Conservation (phyloP, 768 basidiomycete genomes). For the Tricholomella constricta region DNA sequence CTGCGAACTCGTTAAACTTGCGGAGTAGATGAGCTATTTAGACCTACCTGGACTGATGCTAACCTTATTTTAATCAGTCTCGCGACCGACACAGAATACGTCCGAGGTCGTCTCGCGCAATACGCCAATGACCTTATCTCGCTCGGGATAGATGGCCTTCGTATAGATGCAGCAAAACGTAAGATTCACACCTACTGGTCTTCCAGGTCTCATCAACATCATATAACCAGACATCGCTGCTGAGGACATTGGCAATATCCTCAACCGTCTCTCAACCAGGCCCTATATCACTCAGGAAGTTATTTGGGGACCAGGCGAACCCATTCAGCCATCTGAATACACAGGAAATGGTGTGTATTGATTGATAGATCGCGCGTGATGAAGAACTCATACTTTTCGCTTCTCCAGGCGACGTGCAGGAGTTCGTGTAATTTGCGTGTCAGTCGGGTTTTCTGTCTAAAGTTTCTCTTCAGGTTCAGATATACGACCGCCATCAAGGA, state of each 20-base stretch:
- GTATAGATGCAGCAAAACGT: conserved; percentile 70
- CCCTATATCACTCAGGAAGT: conserved; percentile 70
- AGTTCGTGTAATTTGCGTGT: conserved; percentile 36
- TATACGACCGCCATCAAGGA: conserved; percentile 54
- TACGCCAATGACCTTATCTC: conserved; percentile 64
- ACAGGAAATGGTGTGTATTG: conserved; percentile 47
- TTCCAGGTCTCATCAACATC: not conserved
- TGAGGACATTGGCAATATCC: conserved; percentile 55
- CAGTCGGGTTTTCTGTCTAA: not conserved
- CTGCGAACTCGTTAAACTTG: conserved; percentile 51
- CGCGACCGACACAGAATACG: conserved; percentile 59
- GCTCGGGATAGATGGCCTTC: conserved; percentile 62
- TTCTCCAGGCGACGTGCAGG: conserved; percentile 58
- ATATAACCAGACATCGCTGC: conserved; percentile 53
- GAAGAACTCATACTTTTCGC: not conserved
- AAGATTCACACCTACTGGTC: conserved; percentile 13
- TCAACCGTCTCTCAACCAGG: conserved; percentile 37
- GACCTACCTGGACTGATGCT: too few relatives aligned
- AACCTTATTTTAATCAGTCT: too few relatives aligned
- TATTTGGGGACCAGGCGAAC: conserved; percentile 52
- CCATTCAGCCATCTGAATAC: conserved; percentile 60
- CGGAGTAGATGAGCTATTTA: conserved; percentile 44
- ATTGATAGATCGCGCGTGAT: not conserved
- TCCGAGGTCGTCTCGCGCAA: conserved; percentile 51
- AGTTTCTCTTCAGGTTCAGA: conserved; percentile 46